These are phyloP conservation scores for Gymnopilus dilepis DNA, from an alignment of 768 basidiomycete species.

Conservation along the genomic window DNA sequence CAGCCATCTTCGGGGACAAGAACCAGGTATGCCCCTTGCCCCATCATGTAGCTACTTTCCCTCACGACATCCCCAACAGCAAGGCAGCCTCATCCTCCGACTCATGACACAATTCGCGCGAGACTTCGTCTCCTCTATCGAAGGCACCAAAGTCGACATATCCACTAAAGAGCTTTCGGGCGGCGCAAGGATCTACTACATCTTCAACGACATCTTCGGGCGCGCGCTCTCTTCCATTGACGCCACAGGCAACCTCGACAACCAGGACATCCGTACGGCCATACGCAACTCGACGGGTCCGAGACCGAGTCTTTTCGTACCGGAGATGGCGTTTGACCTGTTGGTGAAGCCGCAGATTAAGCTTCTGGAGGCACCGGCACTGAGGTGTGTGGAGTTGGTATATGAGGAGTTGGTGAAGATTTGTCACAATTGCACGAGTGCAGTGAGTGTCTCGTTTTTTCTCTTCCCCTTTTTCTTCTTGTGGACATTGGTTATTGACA, in stretches of 20 bases:
- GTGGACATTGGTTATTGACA: neutral
- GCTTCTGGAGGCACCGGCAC: slow-evolving; percentile 89
- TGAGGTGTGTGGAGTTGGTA: slow-evolving; percentile 96
- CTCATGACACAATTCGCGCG: slow-evolving; percentile 99
- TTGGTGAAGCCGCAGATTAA: slow-evolving; percentile 99
- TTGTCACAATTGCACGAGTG: slow-evolving; percentile 96
- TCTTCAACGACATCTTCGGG: slow-evolving; percentile 98
- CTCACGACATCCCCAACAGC: slow-evolving; percentile 42
- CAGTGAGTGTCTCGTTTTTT: slow-evolving; percentile 52
- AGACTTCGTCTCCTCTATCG: slow-evolving; percentile 96
- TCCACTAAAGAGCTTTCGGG: slow-evolving; percentile 98
- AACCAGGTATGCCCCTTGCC: slow-evolving; percentile 60
- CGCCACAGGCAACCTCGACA: slow-evolving; percentile 88
- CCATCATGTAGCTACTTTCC: neutral
- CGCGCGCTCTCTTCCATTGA: slow-evolving; percentile 89
- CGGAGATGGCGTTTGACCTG: slow-evolving; percentile 95
- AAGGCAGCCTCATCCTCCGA: slow-evolving; percentile 89
- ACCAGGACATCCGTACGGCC: slow-evolving; percentile 95
- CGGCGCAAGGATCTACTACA: slow-evolving; percentile 98
- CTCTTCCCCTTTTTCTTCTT: neutral
- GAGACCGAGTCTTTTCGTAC: slow-evolving; percentile 93
- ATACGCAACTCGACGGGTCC: slow-evolving; percentile 99
- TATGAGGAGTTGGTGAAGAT: slow-evolving; percentile 99
- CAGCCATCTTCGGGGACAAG: slow-evolving; percentile 88
- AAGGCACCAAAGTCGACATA: slow-evolving; percentile 94